Percentiles rank a stretch among this genome's conserved stretches.
Evolutionary conservation across 805 yeast genomes (phyloP).

Genomic region (Cyberlindnera mycetangii): DNA sequence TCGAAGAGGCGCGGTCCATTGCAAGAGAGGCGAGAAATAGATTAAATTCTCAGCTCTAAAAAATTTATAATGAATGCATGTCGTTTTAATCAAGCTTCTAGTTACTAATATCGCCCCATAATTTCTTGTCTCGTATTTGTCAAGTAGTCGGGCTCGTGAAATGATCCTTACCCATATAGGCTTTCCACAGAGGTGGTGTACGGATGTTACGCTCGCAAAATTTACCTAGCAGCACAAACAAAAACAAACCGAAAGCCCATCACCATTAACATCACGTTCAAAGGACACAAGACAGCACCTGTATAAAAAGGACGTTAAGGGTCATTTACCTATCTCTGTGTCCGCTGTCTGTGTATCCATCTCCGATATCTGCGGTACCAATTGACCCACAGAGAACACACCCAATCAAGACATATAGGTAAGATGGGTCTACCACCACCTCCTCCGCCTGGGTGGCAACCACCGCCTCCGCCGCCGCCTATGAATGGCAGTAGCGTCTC

Average conservation of each 20-base stretch:
- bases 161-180: too few species aligned
- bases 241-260: background rate
- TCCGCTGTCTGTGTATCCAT: background rate
- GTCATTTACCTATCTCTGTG: background rate
- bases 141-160: too few species aligned
- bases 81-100: too few species aligned
- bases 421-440: slow-evolving; percentile 30
- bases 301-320: background rate
- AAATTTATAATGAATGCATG: too few species aligned
- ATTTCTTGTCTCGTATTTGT: too few species aligned
- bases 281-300: background rate
- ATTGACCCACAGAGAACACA: background rate
- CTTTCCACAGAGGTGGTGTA: too few species aligned
- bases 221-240: slow-evolving; percentile 1
- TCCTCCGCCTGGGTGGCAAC: slow-evolving; percentile 33
- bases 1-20: slow-evolving; percentile 84
- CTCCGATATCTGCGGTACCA: background rate
- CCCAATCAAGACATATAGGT: background rate
- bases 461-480: slow-evolving; percentile 30
- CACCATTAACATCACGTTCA: background rate
- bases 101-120: too few species aligned
- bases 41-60: slow-evolving; percentile 29
- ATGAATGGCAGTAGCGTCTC: slow-evolving; percentile 13
- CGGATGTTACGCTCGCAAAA: background rate
- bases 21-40: slow-evolving; percentile 73